A percentile compares a stretch with the other conserved stretches of the same genome.
These are phyloP conservation scores for Colletotrichum noveboracense DNA, from an alignment of 2,329 filamentous ascomycete genomes.

Conservation along the genomic window DNA sequence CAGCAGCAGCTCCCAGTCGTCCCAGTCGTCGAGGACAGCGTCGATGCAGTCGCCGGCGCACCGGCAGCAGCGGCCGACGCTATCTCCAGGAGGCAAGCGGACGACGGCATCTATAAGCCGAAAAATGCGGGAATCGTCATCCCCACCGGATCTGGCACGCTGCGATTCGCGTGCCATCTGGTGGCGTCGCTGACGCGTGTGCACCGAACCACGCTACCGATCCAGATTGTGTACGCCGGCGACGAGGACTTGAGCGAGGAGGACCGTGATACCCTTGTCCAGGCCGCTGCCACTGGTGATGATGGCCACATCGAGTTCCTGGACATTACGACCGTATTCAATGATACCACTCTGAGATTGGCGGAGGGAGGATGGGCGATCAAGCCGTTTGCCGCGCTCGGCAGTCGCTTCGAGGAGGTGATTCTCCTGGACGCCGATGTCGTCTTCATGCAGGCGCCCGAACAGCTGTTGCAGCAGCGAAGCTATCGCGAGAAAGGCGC, in stretches of 20 bases:
- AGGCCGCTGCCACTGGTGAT: constrained; percentile 13
- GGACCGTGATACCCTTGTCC: constrained; percentile 29
- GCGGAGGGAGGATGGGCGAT: constrained; percentile 41
- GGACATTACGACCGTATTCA: constrained; percentile 36
- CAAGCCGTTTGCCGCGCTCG: constrained; percentile 45
- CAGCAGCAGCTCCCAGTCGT: not conserved
- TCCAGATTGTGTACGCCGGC: constrained; percentile 41
- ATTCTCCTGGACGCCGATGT: constrained; percentile 44
- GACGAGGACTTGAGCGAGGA: constrained; percentile 31
- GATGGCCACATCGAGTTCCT: constrained; percentile 30
- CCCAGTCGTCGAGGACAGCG: not conserved
- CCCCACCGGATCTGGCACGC: constrained; percentile 32
- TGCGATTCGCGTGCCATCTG: constrained; percentile 41
- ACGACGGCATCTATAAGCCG: not conserved
- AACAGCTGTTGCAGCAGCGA: constrained; percentile 34
- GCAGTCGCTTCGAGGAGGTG: constrained; percentile 39
- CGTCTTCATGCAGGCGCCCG: constrained; percentile 41
- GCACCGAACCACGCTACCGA: constrained; percentile 34
- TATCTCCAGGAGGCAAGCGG: not conserved
- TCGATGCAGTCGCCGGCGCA: not conserved
- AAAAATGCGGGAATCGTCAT: constrained; percentile 39
- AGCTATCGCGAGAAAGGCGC: constrained; percentile 36
- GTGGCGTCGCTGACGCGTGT: constrained; percentile 35
- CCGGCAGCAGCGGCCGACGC: not conserved
- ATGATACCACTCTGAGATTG: constrained; percentile 34